phyloP scores from a whole-genome alignment of 495 filamentous ascomycete genomes.

The Trypethelium eluteriae region DNA sequence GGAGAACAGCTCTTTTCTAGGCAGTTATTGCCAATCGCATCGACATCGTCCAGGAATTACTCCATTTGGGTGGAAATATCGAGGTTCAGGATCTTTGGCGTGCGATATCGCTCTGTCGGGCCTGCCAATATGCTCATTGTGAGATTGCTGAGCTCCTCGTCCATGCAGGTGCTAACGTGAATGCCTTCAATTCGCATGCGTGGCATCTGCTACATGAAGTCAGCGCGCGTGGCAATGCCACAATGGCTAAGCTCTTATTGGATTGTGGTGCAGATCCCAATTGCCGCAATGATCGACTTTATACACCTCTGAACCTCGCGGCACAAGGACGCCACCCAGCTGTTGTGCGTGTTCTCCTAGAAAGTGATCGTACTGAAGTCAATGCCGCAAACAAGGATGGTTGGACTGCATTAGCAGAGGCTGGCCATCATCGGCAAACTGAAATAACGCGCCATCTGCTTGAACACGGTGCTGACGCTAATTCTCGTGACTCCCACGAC shows the following conservation, averaged over 20 bases:
- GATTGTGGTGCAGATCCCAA: constrained; percentile 16
- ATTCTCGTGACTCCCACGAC: not conserved
- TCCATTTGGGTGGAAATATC: not conserved
- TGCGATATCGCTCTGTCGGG: not conserved
- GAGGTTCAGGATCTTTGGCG: not conserved
- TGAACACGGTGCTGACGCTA: not conserved
- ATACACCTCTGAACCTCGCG: not conserved
- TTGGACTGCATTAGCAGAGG: not conserved
- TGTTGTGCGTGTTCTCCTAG: not conserved
- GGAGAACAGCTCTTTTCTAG: not conserved
- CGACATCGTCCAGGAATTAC: not conserved
- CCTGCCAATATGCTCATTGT: not conserved
- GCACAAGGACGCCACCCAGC: not conserved
- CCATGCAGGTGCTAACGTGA: constrained; percentile 13
- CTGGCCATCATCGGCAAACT: not conserved
- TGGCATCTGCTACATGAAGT: constrained; percentile 14
- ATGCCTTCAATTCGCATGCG: constrained; percentile 8
- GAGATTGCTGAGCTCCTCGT: constrained; percentile 14
- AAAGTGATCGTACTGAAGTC: not conserved
- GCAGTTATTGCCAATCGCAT: not conserved
- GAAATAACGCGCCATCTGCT: not conserved
- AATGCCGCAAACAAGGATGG: not conserved
- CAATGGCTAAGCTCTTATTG: constrained; percentile 8
- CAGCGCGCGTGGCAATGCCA: constrained; percentile 4
- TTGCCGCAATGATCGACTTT: not conserved